phyloP scores from a whole-genome alignment of 768 basidiomycete species.

The Galerina marginata region DNA sequence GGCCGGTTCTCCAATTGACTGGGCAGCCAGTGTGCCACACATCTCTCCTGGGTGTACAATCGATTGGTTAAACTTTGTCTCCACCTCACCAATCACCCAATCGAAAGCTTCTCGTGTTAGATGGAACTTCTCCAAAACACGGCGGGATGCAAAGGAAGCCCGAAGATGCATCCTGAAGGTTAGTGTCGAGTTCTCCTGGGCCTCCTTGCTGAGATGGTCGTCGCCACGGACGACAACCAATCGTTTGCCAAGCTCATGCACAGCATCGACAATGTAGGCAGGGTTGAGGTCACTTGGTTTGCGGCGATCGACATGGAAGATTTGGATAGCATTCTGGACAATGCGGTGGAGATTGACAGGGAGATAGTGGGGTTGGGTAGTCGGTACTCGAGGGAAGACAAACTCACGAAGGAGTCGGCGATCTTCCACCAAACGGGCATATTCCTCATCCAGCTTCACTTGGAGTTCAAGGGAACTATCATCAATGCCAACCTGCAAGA shows the following conservation, averaged over 20 bases:
- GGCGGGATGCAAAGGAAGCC: conserved; percentile 80
- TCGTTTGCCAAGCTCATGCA: conserved; percentile 74
- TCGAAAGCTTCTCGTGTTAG: conserved; percentile 94
- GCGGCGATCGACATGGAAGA: conserved; percentile 95
- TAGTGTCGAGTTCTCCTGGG: conserved; percentile 88
- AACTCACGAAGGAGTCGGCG: conserved; percentile 79
- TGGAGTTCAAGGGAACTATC: conserved; percentile 86
- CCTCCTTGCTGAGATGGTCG: conserved; percentile 74
- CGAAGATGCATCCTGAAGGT: conserved; percentile 95
- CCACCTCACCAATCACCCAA: conserved; percentile 96
- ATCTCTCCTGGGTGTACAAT: conserved; percentile 95
- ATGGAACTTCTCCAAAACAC: conserved; percentile 87
- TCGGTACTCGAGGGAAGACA: conserved; percentile 78
- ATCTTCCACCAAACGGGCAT: conserved; percentile 68
- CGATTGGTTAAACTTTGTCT: conserved; percentile 94
- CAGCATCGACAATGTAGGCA: conserved; percentile 79
- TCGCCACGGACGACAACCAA: conserved; percentile 89
- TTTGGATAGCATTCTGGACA: conserved; percentile 90
- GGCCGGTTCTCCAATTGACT: conserved; percentile 99
- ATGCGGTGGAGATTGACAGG: conserved; percentile 97
- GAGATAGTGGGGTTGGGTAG: conserved; percentile 78
- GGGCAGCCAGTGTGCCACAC: conserved; percentile 97
- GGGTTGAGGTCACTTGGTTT: conserved; percentile 95
- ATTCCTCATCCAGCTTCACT: conserved; percentile 76
- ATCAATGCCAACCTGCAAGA: conserved; percentile 87